Conservation (phyloP, 2,329 filamentous ascomycete genomes). For the Coniochaeta sp. region DNA sequence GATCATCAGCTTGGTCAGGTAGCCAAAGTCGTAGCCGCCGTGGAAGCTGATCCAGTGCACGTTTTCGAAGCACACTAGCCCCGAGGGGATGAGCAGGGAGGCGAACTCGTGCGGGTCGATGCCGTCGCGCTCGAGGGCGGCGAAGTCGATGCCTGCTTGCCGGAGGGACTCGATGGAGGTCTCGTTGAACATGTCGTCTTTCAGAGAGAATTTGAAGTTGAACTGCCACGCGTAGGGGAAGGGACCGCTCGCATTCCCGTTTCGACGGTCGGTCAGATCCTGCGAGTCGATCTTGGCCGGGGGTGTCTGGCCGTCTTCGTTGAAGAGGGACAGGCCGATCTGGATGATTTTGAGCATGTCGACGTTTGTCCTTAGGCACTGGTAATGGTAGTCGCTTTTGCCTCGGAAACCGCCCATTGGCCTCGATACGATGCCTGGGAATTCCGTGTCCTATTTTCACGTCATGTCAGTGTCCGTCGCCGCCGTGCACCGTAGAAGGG, state of each 20-base stretch:
- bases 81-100: slow-evolving; percentile 82
- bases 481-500: neutral
- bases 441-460: slow-evolving; percentile 75
- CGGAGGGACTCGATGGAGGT: slow-evolving; percentile 88
- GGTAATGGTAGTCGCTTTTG: slow-evolving; percentile 97
- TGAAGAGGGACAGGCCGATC: slow-evolving; percentile 89
- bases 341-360: slow-evolving; percentile 97
- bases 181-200: slow-evolving; percentile 96
- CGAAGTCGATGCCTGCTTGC: slow-evolving; percentile 88
- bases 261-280: slow-evolving; percentile 32
- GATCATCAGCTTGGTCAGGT: slow-evolving; percentile 88
- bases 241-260: slow-evolving; percentile 28
- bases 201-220: slow-evolving; percentile 94
- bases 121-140: slow-evolving; percentile 73
- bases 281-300: slow-evolving; percentile 55
- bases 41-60: slow-evolving; percentile 98
- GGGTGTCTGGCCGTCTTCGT: slow-evolving; percentile 79
- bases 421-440: slow-evolving; percentile 92
- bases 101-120: slow-evolving; percentile 90
- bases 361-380: slow-evolving; percentile 93
- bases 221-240: slow-evolving; percentile 96
- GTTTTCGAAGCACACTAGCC: slow-evolving; percentile 77
- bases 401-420: slow-evolving; percentile 92
- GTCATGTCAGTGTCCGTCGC: neutral
- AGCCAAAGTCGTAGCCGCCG: slow-evolving; percentile 96